These are phyloP conservation scores for Stentor coeruleus DNA, from an alignment of 73 alveolate species.

Conservation along the genomic window DNA sequence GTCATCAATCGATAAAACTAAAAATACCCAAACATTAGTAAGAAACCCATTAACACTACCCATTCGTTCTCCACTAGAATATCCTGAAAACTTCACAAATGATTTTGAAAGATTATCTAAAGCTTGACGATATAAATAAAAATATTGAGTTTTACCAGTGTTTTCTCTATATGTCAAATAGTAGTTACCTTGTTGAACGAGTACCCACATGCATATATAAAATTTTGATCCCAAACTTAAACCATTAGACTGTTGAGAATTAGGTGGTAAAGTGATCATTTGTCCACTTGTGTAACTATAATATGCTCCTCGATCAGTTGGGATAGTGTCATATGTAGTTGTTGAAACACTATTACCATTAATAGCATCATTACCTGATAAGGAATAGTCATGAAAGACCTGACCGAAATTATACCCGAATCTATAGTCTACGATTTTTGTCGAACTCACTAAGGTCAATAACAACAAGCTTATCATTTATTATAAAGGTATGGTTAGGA, in stretches of 20 bases:
- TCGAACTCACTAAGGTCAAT: background rate
- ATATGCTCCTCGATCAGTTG: background rate
- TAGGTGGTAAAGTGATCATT: background rate
- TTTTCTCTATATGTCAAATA: background rate
- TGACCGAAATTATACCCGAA: background rate
- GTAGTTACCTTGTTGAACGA: background rate
- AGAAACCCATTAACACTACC: background rate
- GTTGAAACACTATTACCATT: background rate
- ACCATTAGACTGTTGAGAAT: background rate
- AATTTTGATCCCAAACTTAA: background rate
- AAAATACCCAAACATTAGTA: too few relatives aligned
- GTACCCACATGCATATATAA: background rate
- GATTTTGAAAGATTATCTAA: too few relatives aligned
- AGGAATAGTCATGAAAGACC: background rate
- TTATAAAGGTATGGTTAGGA: too few relatives aligned
- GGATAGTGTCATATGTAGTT: background rate
- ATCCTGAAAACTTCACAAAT: background rate
- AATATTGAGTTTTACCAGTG: background rate
- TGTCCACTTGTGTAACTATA: background rate
- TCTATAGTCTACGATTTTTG: background rate
- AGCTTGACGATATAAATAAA: background rate
- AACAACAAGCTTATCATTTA: too few relatives aligned
- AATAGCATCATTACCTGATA: background rate
- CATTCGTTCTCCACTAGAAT: background rate
- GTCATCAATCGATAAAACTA: too few relatives aligned